Evolutionary conservation across 2,329 filamentous ascomycete genomes (phyloP).

Genomic region (Rhynchosporium secalis): DNA sequence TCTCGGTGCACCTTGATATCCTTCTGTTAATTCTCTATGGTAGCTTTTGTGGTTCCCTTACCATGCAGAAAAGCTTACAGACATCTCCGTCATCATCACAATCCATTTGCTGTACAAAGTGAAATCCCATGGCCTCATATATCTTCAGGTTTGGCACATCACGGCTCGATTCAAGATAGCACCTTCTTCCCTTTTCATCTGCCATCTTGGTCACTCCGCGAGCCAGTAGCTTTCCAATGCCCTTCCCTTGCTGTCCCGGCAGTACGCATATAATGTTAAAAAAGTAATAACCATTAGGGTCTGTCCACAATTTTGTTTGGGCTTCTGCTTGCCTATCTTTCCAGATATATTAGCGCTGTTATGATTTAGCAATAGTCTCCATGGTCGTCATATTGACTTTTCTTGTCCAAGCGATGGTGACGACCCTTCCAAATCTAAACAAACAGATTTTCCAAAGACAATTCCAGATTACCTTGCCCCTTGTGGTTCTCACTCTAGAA

Average conservation of each 20-base stretch:
- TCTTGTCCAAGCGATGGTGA: no score
- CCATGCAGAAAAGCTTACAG: slow-evolving; percentile 54
- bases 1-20: no score
- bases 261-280: slow-evolving; percentile 73
- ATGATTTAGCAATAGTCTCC: background rate
- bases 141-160: slow-evolving; percentile 69
- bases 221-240: slow-evolving; percentile 65
- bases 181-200: slow-evolving; percentile 62
- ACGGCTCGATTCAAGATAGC: slow-evolving; percentile 71
- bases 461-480: background rate
- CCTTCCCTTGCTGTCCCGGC: slow-evolving; percentile 64
- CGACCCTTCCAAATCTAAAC: no score
- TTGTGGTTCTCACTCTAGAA: slow-evolving; percentile 2
- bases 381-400: background rate
- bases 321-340: slow-evolving; percentile 64
- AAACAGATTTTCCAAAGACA: no score
- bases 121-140: slow-evolving; percentile 69
- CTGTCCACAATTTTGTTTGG: slow-evolving; percentile 63
- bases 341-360: slow-evolving; percentile 69
- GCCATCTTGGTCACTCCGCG: slow-evolving; percentile 61
- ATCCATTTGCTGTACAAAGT: slow-evolving; percentile 62
- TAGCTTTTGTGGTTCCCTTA: slow-evolving; percentile 43
- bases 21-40: slow-evolving; percentile 13
- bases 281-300: slow-evolving; percentile 70
- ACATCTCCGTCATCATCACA: slow-evolving; percentile 62